Percentiles rank a stretch among this genome's conserved stretches.
Conservation (phyloP, 306 rosid species). For the Citrullus mucosospermus region DNA sequence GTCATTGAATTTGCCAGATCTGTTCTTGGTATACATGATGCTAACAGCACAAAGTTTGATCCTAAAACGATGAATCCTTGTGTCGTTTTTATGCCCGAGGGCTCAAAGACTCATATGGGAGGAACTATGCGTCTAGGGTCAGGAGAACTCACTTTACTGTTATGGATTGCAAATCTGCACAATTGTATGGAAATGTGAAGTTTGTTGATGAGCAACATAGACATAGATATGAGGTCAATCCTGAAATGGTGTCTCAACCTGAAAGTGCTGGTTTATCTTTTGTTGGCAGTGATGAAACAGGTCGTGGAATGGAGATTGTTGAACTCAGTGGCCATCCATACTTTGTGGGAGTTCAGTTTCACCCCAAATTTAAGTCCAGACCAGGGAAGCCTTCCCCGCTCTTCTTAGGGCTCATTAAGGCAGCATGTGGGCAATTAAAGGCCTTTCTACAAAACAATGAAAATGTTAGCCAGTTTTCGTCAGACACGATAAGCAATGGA, state of each 20-base stretch:
- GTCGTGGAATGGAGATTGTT: slow-evolving; percentile 53
- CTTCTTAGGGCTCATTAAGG: slow-evolving; percentile 26
- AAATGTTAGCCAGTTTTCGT: neutral
- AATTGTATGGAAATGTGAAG: slow-evolving; percentile 24
- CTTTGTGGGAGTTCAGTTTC: slow-evolving; percentile 82
- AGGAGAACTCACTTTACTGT: neutral
- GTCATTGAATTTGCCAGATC: slow-evolving; percentile 9
- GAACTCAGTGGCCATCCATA: slow-evolving; percentile 83
- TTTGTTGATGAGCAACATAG: slow-evolving; percentile 37
- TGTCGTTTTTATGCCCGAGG: slow-evolving; percentile 82
- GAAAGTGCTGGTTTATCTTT: slow-evolving; percentile 32
- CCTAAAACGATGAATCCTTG: slow-evolving; percentile 63
- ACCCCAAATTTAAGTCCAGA: slow-evolving; percentile 89
- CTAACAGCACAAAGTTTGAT: slow-evolving; percentile 15
- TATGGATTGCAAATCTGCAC: slow-evolving; percentile 5
- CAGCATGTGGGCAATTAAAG: slow-evolving; percentile 2
- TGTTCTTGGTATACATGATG: slow-evolving; percentile 23
- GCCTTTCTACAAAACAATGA: neutral
- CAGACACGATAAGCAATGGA: neutral
- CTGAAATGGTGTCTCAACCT: slow-evolving; percentile 33
- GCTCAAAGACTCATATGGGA: slow-evolving; percentile 7
- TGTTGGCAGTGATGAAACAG: slow-evolving; percentile 30
- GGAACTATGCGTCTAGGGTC: slow-evolving; percentile 8
- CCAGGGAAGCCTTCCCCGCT: slow-evolving; percentile 76
- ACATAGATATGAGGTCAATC: slow-evolving; percentile 47